A percentile compares a stretch with the other conserved stretches of the same genome.
phyloP scores from a whole-genome alignment of 192 early-diverging fungal genomes.

The Coemansia sp. region DNA sequence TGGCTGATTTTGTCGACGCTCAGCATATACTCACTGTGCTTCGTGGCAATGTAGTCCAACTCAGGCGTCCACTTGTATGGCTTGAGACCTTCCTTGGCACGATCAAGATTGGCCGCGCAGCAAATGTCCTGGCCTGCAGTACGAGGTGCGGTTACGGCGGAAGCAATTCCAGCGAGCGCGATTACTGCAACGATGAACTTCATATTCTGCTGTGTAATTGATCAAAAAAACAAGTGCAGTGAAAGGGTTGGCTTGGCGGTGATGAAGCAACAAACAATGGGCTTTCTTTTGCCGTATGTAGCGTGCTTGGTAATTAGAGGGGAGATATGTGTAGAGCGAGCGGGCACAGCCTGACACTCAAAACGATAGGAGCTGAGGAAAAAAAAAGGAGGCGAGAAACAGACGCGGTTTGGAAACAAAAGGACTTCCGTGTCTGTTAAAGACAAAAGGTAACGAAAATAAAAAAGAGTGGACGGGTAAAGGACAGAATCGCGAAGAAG shows the following conservation, averaged over 20 bases:
- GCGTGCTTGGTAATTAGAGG: not conserved
- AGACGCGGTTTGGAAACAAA: not conserved
- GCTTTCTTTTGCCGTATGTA: not conserved
- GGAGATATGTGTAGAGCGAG: not conserved
- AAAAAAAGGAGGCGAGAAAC: not conserved
- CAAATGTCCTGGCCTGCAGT: constrained; percentile 40
- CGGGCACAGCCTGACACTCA: not conserved
- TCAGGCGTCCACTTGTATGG: constrained; percentile 31
- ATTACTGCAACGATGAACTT: constrained; percentile 27
- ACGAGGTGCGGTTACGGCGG: constrained; percentile 17
- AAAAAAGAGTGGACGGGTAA: constrained; percentile 3
- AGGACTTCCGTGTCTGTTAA: constrained; percentile 1
- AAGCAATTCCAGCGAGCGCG: constrained; percentile 18
- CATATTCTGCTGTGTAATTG: constrained; percentile 17
- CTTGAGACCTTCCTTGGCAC: constrained; percentile 8
- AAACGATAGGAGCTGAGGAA: not conserved
- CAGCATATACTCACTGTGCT: constrained; percentile 28
- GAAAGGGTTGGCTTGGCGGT: not conserved
- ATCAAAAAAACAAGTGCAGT: not conserved
- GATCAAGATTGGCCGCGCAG: constrained; percentile 47
- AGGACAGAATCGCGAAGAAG: not conserved
- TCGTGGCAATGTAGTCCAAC: constrained; percentile 25
- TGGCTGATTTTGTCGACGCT: constrained; percentile 16
- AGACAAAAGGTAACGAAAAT: constrained; percentile 3
- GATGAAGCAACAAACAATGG: not conserved